Base-by-base conservation (phyloP, 805 yeast species). In the Wickerhamomyces mucosus region DNA sequence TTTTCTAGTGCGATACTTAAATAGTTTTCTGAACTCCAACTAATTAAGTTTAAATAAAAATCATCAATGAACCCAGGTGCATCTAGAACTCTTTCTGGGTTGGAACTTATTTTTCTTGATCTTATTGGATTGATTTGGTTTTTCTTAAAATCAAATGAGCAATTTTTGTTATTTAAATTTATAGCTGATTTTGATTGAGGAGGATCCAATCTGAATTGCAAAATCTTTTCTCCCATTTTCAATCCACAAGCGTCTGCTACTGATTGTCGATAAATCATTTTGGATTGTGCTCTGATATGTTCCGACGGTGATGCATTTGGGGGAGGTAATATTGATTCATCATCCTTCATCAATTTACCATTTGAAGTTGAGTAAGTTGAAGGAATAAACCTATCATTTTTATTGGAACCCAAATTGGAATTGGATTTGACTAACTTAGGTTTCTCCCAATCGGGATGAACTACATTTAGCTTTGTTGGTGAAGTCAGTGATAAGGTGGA, bases 181-280 rank as follows among this genome's bases (percentile, higher is more conserved):
- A 47, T 31, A 26, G 41, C 27, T 15, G 45, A 38, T 38, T 47
- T 48, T 20, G 50, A 37, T 32, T 43, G 79, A 4, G 96, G 96
- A 8, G 95, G 85, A 15, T 68, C 58, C n/a, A 92, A 94, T 53
- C 83, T 79, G 56, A 81, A 89, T 45, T 84, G 86, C 36, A 89
- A 60, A 23, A 92, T 83, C 40, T 95, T 65, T 39, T 83, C 79
- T 39, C 84, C 79, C 47, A 82, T 71, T 36, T 81, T 78, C 30
- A 86, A 63, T 0, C 98, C 97, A 54, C 96, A 89, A 0, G 96
- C 97, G 50, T 81, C 81, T 0, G 96, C 97, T 2, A 89, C 95
- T 18, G 84, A 78, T 45, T 74, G 73, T 52, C 80, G 79, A 48
- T 83, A 84, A 6, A 61, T 61, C 26, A 53, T 45, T 32, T 58